Base-by-base conservation (phyloP, 805 yeast genomes). In the Candida dajiaensis region DNA sequence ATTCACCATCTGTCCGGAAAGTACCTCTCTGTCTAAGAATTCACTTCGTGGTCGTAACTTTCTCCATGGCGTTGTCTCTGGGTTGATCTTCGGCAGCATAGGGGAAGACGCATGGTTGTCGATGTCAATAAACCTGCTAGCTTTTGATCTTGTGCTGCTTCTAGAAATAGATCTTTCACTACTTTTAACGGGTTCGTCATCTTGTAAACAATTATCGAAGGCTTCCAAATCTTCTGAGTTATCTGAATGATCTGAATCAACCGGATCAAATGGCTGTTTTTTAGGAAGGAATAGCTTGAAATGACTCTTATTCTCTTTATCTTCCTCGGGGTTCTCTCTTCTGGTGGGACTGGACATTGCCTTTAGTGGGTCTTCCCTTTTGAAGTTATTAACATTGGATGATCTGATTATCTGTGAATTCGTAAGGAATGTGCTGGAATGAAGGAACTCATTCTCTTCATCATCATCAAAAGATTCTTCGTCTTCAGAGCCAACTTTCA, bases 61-160 rank as follows among this genome's bases (percentile, higher is more conserved):
- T 42, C 70, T 59, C 71, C 71, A 68, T 3, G 71, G 71, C 1
- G 71, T 68, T 47, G 65, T 51, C 6, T 68, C 64, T 7, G 62
- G 65, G 19, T 59, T 57, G 41, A 68, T 54, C 44, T 58, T 59
- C 15, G 72, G 72, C 20, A 67, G 50, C 19, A 54, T 54, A 6
- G 63, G 64, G 19, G 51, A 56, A 22, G 51, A 55, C 18, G 29
- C 54, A 43, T 48, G 67, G 49, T 57, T 52, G 42, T 60, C 64
- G 28, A 60, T 59, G 25, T 58, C 63, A 22, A 58, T 50, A 26
- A 50, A 55, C 29, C 47, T 51, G 10, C 56, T 31, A 2, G 53
- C 29, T 31, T 46, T 50, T 15, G 45, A 46, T 9, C 46, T 21
- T 20, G 39, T 20, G 39, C 8, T 36, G n/a, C 23, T 36, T 36